Evolutionary conservation across 192 early-diverging fungal species (phyloP).

Genomic region (Bifiguratus adelaidae): DNA sequence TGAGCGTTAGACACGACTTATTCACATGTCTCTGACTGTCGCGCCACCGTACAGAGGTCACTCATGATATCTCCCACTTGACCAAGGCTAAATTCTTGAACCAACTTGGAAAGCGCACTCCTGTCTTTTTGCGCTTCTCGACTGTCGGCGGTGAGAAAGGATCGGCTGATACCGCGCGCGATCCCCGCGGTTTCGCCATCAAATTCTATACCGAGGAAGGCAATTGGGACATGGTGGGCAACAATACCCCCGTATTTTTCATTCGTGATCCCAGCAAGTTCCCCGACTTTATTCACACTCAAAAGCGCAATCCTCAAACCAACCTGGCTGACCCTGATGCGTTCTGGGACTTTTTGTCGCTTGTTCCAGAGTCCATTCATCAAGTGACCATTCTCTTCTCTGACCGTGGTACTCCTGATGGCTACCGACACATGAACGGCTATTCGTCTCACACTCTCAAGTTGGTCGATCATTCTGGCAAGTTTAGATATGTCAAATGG

Average conservation of each 20-base stretch:
- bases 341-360: constrained; percentile 75
- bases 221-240: constrained; percentile 82
- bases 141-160: constrained; percentile 71
- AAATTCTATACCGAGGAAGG: constrained; percentile 86
- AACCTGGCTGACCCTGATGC: constrained; percentile 58
- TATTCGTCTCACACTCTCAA: constrained; percentile 72
- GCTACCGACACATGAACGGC: constrained; percentile 77
- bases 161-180: constrained; percentile 63
- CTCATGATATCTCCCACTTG: constrained; percentile 54
- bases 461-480: constrained; percentile 57
- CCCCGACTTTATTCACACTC: constrained; percentile 78
- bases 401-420: constrained; percentile 75
- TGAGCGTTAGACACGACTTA: not conserved
- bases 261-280: constrained; percentile 72
- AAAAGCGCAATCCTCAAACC: constrained; percentile 73
- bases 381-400: constrained; percentile 72
- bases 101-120: constrained; percentile 66
- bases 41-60: constrained; percentile 38
- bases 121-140: constrained; percentile 71
- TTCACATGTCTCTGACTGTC: not conserved
- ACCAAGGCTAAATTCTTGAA: constrained; percentile 66
- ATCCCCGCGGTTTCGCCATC: constrained; percentile 73
- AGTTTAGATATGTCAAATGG: constrained; percentile 72
- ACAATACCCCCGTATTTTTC: constrained; percentile 81
- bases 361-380: constrained; percentile 67